Conservation (phyloP, 2,329 filamentous ascomycete species). For the Penicillium paneum region DNA sequence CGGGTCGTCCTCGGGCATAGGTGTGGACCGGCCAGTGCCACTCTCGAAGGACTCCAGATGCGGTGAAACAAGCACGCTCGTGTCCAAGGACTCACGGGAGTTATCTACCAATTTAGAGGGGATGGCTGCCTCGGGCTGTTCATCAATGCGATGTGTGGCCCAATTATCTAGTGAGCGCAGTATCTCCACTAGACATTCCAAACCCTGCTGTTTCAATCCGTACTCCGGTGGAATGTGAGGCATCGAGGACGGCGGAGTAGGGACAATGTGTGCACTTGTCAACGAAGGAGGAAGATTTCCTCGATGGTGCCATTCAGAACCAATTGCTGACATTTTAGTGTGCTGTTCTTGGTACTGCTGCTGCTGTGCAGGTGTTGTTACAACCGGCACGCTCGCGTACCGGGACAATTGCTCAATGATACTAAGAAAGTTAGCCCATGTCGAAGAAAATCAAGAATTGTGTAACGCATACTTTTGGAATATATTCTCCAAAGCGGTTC, state of each 20-base stretch:
- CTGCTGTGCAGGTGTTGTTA: constrained; percentile 73
- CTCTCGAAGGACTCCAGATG: constrained; percentile 55
- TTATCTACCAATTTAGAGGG: constrained; percentile 55
- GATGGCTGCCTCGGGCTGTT: constrained; percentile 50
- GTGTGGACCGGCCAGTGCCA: constrained; percentile 61
- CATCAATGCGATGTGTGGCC: constrained; percentile 67
- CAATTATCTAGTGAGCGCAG: constrained; percentile 88
- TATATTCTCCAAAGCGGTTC: constrained; percentile 89
- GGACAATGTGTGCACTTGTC: constrained; percentile 70
- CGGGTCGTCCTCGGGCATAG: constrained; percentile 79
- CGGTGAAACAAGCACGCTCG: constrained; percentile 54
- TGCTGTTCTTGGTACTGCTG: constrained; percentile 81
- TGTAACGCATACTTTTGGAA: constrained; percentile 64
- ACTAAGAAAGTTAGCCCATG: constrained; percentile 36
- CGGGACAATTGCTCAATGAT: constrained; percentile 91
- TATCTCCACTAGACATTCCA: constrained; percentile 85
- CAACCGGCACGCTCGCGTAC: constrained; percentile 74
- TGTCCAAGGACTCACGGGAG: constrained; percentile 74
- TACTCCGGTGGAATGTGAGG: constrained; percentile 83
- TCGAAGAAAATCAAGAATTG: neutral
- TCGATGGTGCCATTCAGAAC: constrained; percentile 78
- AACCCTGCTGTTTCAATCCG: constrained; percentile 79
- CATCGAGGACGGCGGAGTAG: constrained; percentile 44
- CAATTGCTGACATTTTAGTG: constrained; percentile 56
- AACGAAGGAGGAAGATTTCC: constrained; percentile 83